Percentiles rank a stretch among this genome's conserved stretches.
These are phyloP conservation scores for Leccinum fibrillosum DNA, from an alignment of 768 basidiomycete species.

Conservation along the genomic window DNA sequence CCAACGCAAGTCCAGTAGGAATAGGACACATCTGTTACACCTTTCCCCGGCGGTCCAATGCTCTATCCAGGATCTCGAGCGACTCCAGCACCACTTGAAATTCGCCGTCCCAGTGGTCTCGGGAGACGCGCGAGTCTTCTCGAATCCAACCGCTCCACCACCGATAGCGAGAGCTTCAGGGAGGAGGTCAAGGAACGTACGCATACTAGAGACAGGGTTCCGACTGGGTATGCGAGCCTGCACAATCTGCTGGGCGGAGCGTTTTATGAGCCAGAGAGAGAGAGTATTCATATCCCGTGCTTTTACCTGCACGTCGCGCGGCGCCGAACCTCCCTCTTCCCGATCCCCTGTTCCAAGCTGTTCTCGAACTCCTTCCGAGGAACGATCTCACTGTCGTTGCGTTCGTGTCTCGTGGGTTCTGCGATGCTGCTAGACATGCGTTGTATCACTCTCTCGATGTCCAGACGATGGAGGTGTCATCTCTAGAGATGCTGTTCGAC, in stretches of 20 bases:
- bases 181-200: background rate
- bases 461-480: slow-evolving; percentile 9
- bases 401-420: slow-evolving; percentile 23
- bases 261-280: slow-evolving; percentile 1
- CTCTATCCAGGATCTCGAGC: slow-evolving; percentile 24
- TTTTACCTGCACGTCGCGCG: background rate
- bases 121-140: slow-evolving; percentile 30
- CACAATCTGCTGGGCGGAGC: slow-evolving; percentile 19
- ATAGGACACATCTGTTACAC: slow-evolving; percentile 19
- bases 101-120: slow-evolving; percentile 31
- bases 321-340: slow-evolving; percentile 11
- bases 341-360: slow-evolving; percentile 14
- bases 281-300: background rate
- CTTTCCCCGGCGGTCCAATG: background rate
- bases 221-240: slow-evolving; percentile 13
- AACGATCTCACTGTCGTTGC: slow-evolving; percentile 20
- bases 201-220: background rate
- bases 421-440: slow-evolving; percentile 17
- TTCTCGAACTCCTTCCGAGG: slow-evolving; percentile 22
- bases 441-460: slow-evolving; percentile 25
- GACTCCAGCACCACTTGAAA: slow-evolving; percentile 24
- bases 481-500: slow-evolving; percentile 15
- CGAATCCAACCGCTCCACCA: slow-evolving; percentile 13
- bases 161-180: slow-evolving; percentile 6
- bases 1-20: slow-evolving; percentile 1